Evolutionary conservation across 768 basidiomycete genomes (phyloP).

Genomic region (Amanita exitialis): DNA sequence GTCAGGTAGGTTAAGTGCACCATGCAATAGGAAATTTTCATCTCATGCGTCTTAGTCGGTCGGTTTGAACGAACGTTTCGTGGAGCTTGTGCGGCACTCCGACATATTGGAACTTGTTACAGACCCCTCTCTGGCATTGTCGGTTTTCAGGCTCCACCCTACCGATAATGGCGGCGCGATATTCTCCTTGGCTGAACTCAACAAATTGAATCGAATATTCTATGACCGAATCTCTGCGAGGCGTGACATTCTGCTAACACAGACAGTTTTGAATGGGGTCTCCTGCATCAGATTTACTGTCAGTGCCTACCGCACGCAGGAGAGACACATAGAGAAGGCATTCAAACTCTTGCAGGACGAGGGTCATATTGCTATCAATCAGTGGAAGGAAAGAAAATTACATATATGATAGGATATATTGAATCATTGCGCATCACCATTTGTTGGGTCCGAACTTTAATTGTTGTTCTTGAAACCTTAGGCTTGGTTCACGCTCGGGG

Average conservation of each 20-base stretch:
- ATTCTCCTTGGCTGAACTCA: constrained; percentile 28
- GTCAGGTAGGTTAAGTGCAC: constrained; percentile 30
- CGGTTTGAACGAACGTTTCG: constrained; percentile 49
- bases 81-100: constrained; percentile 38
- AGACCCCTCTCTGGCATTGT: constrained; percentile 59
- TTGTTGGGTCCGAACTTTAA: too few relatives aligned
- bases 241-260: constrained; percentile 65
- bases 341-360: constrained; percentile 51
- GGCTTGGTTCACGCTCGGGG: too few relatives aligned
- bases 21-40: too few relatives aligned
- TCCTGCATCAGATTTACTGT: constrained; percentile 73
- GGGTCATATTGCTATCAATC: constrained; percentile 33
- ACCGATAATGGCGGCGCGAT: constrained; percentile 6
- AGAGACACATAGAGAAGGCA: constrained; percentile 49
- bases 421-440: too few relatives aligned
- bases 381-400: constrained; percentile 21
- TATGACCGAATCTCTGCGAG: constrained; percentile 47
- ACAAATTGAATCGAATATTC: constrained; percentile 58
- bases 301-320: constrained; percentile 59
- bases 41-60: constrained; percentile 42
- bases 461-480: too few relatives aligned
- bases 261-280: constrained; percentile 63
- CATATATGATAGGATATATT: too few relatives aligned
- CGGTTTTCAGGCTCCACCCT: constrained; percentile 63
- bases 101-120: constrained; percentile 55